Evolutionary conservation across 2,329 filamentous ascomycete species (phyloP).

Genomic region (Alternaria ethzedia): DNA sequence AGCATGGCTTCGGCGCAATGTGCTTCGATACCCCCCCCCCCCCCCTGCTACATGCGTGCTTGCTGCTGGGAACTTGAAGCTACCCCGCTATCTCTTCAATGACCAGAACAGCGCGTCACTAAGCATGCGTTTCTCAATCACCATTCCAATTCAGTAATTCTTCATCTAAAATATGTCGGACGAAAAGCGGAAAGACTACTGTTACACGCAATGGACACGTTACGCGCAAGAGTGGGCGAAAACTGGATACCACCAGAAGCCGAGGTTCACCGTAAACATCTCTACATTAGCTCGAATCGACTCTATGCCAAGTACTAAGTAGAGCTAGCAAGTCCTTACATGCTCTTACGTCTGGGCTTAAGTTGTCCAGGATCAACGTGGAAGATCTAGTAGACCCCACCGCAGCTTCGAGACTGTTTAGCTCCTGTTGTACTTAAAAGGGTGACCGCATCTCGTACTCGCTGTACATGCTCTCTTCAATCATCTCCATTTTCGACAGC

Average conservation of each 20-base stretch:
- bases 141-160: background rate
- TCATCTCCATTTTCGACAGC: background rate
- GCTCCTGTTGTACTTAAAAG: slow-evolving; percentile 1
- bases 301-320: slow-evolving; percentile 1
- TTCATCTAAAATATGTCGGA: background rate
- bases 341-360: background rate
- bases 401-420: slow-evolving; percentile 5
- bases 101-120: background rate
- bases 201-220: background rate
- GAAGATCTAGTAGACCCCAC: slow-evolving; percentile 3
- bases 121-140: background rate
- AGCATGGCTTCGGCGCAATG: too few species aligned
- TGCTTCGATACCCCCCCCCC: too few species aligned
- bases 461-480: background rate
- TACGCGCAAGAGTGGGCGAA: background rate
- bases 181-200: background rate
- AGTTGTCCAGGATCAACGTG: slow-evolving; percentile 1
- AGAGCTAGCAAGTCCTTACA: background rate
- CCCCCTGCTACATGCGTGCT: slow-evolving; percentile 2
- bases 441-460: background rate
- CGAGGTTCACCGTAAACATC: slow-evolving; percentile 17
- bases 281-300: background rate
- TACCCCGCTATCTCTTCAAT: slow-evolving; percentile 5
- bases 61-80: slow-evolving; percentile 1
- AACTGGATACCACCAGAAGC: slow-evolving; percentile 9